Evolutionary conservation across 352 stramenopile species (phyloP).

Genomic region (Blastocystis sp.): DNA sequence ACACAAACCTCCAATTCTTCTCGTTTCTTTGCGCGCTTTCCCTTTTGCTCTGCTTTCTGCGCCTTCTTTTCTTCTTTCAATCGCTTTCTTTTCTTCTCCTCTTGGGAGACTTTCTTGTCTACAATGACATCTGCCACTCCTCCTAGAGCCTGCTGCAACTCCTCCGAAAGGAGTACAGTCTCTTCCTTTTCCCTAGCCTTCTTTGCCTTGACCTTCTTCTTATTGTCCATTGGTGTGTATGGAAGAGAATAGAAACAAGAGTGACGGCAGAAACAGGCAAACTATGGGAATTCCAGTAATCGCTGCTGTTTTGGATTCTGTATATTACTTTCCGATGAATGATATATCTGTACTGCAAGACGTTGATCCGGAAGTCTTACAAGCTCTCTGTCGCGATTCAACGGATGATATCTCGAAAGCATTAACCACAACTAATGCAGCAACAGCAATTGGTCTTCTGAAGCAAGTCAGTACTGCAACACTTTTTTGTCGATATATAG

Average conservation of each 20-base stretch:
- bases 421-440: neutral
- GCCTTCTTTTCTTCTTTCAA: slow-evolving; percentile 52
- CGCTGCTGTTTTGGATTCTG: neutral
- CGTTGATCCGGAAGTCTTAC: neutral
- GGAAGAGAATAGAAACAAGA: neutral
- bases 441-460: neutral
- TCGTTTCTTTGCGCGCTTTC: slow-evolving; percentile 38
- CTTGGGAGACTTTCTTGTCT: neutral
- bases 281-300: neutral
- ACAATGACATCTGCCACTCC: slow-evolving; percentile 11
- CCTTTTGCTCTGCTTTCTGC: neutral
- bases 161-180: neutral
- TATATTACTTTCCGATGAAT: neutral
- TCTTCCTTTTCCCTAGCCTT: neutral
- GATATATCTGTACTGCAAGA: neutral
- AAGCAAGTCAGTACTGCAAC: neutral
- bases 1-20: slow-evolving; percentile 32
- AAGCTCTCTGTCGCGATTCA: neutral
- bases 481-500: neutral
- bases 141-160: slow-evolving; percentile 46
- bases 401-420: neutral
- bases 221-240: neutral
- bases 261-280: neutral
- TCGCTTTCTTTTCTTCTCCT: slow-evolving; percentile 44
- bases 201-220: slow-evolving; percentile 2